A percentile compares a stretch with the other conserved stretches of the same genome.
phyloP scores from a whole-genome alignment of 2,329 filamentous ascomycete species.

The Calonectria pseudoreteaudii region DNA sequence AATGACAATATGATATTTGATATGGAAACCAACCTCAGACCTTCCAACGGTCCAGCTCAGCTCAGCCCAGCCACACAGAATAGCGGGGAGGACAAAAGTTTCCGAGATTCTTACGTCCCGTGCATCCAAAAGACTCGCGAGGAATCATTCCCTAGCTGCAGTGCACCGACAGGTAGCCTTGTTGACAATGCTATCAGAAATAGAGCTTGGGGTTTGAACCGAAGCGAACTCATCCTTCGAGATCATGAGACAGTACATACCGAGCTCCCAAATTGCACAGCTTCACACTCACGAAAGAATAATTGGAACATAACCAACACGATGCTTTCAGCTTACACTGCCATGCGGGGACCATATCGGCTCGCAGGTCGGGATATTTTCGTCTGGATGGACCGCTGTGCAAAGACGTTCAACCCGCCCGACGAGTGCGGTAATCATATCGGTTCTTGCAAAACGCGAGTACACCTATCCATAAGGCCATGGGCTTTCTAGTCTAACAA shows the following conservation, averaged over 20 bases:
- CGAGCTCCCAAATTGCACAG: conserved; percentile 10
- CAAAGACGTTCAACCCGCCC: conserved; percentile 8
- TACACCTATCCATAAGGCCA: background rate
- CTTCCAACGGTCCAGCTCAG: background rate
- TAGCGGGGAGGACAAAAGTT: background rate
- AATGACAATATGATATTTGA: background rate
- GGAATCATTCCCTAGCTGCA: background rate
- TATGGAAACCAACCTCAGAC: too few species aligned
- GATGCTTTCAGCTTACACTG: conserved; percentile 47
- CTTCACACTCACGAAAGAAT: conserved; percentile 16
- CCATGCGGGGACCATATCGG: conserved; percentile 47
- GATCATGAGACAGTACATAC: conserved; percentile 10
- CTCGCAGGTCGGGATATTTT: conserved; percentile 43
- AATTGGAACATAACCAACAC: conserved; percentile 40
- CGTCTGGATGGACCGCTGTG: conserved; percentile 36
- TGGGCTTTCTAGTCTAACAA: background rate
- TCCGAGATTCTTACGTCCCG: background rate
- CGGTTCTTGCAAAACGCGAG: conserved; percentile 24
- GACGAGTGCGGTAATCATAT: background rate
- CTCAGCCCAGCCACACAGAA: background rate
- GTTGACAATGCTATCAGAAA: conserved; percentile 20
- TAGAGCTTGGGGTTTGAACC: conserved; percentile 16
- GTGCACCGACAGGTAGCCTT: conserved; percentile 6
- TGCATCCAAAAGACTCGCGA: background rate
- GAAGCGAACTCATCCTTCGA: conserved; percentile 7